phyloP scores from a whole-genome alignment of 73 alveolate species.

The Breviolum minutum region DNA sequence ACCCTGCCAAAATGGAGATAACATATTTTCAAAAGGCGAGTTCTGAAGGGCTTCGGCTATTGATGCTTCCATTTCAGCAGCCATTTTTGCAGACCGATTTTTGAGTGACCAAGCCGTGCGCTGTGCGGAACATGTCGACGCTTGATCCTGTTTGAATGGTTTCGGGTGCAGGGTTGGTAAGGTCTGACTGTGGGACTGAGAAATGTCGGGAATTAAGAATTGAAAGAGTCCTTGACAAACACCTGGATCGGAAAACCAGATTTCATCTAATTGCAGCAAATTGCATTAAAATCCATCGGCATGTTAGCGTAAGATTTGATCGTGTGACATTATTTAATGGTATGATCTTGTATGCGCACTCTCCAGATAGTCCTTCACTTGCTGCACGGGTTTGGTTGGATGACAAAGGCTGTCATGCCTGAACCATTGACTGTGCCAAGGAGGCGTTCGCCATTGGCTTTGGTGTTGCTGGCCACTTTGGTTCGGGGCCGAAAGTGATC shows the following conservation, averaged over 20 bases:
- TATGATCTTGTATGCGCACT: too few species aligned
- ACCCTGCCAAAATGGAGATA: background rate
- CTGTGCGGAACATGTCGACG: background rate
- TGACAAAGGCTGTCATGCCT: too few species aligned
- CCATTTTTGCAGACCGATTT: slow-evolving; percentile 50
- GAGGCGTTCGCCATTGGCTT: slow-evolving; percentile 76
- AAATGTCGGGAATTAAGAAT: too few species aligned
- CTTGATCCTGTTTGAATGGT: background rate
- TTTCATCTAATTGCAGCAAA: too few species aligned
- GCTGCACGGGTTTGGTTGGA: background rate
- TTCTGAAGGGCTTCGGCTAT: background rate
- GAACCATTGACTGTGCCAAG: background rate
- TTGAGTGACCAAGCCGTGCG: slow-evolving; percentile 14
- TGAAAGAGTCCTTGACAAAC: too few species aligned
- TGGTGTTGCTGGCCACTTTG: slow-evolving; percentile 63
- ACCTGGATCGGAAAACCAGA: too few species aligned
- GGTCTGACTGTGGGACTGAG: too few species aligned
- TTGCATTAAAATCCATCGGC: too few species aligned
- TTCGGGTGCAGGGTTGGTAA: too few species aligned
- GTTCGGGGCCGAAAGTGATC: background rate
- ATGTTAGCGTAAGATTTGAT: too few species aligned
- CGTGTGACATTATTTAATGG: too few species aligned
- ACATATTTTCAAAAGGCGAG: background rate
- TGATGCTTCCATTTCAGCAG: background rate
- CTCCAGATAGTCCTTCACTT: too few species aligned